Base-by-base conservation (phyloP, 768 basidiomycete species). In the Pleurotus sapidus region DNA sequence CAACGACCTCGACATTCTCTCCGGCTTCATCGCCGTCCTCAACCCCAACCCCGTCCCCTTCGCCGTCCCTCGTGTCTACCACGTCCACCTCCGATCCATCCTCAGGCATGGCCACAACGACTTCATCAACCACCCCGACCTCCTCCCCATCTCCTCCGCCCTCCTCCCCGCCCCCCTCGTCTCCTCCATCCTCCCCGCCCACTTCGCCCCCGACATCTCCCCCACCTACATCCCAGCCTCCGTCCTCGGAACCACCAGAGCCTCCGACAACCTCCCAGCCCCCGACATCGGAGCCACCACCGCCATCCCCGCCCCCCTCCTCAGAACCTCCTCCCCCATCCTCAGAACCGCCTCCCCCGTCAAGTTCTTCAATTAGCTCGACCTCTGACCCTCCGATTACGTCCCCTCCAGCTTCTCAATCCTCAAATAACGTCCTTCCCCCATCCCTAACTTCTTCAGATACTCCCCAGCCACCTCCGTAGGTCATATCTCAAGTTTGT, bases 141-240 rank as follows among this genome's bases (percentile, higher is more conserved):
- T n/a, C 27, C 15, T 42, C 59, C 17, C 39, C 56, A 1, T 53
- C 49, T 14, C 12, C 42, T 4, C 9, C 50, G n/a, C 37, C 57
- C 47, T 53, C 59, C 15, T 49, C 46, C 17, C 55, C 47, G 12
- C 20, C 56, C 37, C 37, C 60, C 20, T 58, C 63, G 27, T 56
- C 58, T 45, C 43, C 63, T 23, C 20, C 61, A 17, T 42, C 53
- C 25, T 46, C 61, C 37, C 42, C 64, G 11, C 51, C 61, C 39
- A 64, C 70, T 49, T 65, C 67, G 27, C 47, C 65, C 34, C 49
- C 63, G 20, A 53, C 66, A 18, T 49, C 67, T 3, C 49, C 60
- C 9, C 18, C 63, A 3, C 48, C 64, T 25, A 40, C 67, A 8
- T 47, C 64, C 27, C 56, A 65, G 20, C 51, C 65, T 18, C 47